Base-by-base conservation (phyloP, 495 filamentous ascomycete genomes). In the Hapsidospora chrysogenum region DNA sequence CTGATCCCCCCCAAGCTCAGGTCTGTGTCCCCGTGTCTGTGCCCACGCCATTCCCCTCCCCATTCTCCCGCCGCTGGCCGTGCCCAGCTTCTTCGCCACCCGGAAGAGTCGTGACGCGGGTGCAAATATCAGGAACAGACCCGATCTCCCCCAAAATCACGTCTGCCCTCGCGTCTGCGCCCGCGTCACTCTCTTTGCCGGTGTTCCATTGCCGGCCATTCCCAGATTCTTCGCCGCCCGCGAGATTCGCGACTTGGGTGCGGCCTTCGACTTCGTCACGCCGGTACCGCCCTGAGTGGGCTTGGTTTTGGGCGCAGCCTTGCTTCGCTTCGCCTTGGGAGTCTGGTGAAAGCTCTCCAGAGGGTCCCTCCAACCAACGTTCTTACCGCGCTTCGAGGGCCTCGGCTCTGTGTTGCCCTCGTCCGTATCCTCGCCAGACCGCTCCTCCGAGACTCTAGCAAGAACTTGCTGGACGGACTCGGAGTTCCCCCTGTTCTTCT, bases 351-450 rank as follows among this genome's bases (percentile, higher is more conserved):
- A 36, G 15, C 17, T 9, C 7, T 21, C 33, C 20, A 36, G 14
- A 1, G 33, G 33, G 9, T 36, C 33, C 16, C 26, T 36, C 33
- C 33, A 36, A 10, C 15, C 33, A 8, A 36, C 33, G 18, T 21
- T 33, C 18, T 33, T 33, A 14, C 31, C 31, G 31, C 31, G 31
- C 18, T n/a, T 10, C 23, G 6, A 11, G 8, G 31, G 31, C 33
- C 17, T 17, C 33, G 13, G 33, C 13, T 7, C 11, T 16, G 11
- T 13, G 33, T 9, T 36, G 33, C 20, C 13, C 33, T 11, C 11
- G 9, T 9, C 9, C 21, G 8, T 4, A 11, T 26, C 22, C 20
- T 27, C 33, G 1, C 14, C 33, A 9, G n/a, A 16, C 3, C 25
- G 20, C 4, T 26, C 22, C 16, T 35, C 33, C 13, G 23, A 17